Evolutionary conservation across 495 filamentous ascomycete genomes (phyloP).

Genomic region (Jackrogersella minutella): DNA sequence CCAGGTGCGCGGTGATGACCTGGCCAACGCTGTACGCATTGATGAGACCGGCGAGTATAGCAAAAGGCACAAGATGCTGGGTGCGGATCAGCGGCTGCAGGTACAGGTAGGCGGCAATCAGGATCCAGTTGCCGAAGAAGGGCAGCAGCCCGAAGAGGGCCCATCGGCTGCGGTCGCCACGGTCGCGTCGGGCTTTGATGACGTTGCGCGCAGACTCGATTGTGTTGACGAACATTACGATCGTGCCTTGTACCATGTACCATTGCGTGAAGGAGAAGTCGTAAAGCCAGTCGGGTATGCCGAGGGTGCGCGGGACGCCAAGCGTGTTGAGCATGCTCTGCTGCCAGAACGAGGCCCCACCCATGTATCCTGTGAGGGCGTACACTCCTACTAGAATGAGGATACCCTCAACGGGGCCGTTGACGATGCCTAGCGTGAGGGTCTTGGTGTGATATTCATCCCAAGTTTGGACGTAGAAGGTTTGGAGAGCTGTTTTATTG

Average conservation of each 20-base stretch:
- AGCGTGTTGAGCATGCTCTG: slow-evolving; percentile 76
- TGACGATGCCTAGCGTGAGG: slow-evolving; percentile 88
- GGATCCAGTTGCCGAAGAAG: slow-evolving; percentile 75
- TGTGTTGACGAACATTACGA: slow-evolving; percentile 87
- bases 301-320: slow-evolving; percentile 68
- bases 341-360: slow-evolving; percentile 93
- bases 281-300: slow-evolving; percentile 74
- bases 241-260: slow-evolving; percentile 89
- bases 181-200: slow-evolving; percentile 76
- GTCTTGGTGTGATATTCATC: slow-evolving; percentile 99
- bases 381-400: slow-evolving; percentile 84
- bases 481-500: slow-evolving; percentile 72
- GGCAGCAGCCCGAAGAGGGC: slow-evolving; percentile 85
- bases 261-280: slow-evolving; percentile 85
- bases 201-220: slow-evolving; percentile 79
- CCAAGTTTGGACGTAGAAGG: slow-evolving; percentile 99
- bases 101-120: slow-evolving; percentile 78
- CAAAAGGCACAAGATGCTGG: slow-evolving; percentile 85
- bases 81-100: slow-evolving; percentile 84
- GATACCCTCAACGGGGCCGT: slow-evolving; percentile 94
- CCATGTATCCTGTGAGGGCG: slow-evolving; percentile 81
- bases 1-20: slow-evolving; percentile 93
- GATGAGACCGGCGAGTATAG: slow-evolving; percentile 82
- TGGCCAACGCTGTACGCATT: slow-evolving; percentile 94
- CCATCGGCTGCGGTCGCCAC: slow-evolving; percentile 70